Evolutionary conservation across 2,329 filamentous ascomycete genomes (phyloP).

Genomic region (Penicillium sp.): DNA sequence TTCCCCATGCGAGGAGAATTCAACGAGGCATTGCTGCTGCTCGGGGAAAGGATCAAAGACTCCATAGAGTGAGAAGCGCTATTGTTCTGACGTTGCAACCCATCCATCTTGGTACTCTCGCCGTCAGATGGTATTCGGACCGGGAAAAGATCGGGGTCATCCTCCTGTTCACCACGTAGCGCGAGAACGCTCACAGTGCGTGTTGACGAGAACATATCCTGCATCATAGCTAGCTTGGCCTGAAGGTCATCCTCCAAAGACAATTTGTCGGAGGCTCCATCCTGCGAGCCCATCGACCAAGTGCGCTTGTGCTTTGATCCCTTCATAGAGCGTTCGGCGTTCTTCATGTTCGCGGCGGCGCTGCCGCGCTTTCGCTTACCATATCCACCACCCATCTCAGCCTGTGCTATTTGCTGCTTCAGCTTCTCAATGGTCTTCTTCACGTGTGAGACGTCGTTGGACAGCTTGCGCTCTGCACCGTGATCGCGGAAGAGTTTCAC

Average conservation of each 20-base stretch:
- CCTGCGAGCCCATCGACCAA: conserved; percentile 85
- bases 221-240: conserved; percentile 47
- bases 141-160: conserved; percentile 51
- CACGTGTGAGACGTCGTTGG: conserved; percentile 91
- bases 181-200: conserved; percentile 47
- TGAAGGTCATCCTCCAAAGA: conserved; percentile 51
- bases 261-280: conserved; percentile 48
- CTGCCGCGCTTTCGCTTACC: conserved; percentile 64
- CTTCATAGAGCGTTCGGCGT: conserved; percentile 72
- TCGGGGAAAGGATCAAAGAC: conserved; percentile 44
- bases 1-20: conserved; percentile 35
- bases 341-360: conserved; percentile 53
- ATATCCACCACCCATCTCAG: conserved; percentile 63
- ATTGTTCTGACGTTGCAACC: conserved; percentile 31
- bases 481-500: conserved; percentile 97
- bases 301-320: conserved; percentile 88
- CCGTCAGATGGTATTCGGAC: conserved; percentile 42
- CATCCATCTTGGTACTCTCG: conserved; percentile 36
- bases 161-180: conserved; percentile 48
- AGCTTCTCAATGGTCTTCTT: conserved; percentile 97
- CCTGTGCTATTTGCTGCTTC: conserved; percentile 87
- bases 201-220: conserved; percentile 54
- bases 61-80: conserved; percentile 38
- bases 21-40: conserved; percentile 44
- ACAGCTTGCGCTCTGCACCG: conserved; percentile 90